Base-by-base conservation (phyloP, 306 rosid genomes). In the Elaeagnus macrophylla region DNA sequence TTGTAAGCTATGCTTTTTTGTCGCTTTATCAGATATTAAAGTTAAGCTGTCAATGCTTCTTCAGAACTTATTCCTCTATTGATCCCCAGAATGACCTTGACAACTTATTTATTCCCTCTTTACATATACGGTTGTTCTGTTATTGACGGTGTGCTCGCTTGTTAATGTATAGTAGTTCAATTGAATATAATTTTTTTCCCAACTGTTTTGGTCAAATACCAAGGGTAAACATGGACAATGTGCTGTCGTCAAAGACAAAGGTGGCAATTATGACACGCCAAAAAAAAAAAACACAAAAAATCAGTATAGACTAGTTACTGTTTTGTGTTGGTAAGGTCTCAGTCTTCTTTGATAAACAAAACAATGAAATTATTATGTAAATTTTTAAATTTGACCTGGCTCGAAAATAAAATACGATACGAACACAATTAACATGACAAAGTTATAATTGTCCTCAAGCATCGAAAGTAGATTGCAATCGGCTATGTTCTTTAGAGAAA, bases 401-500 rank as follows among this genome's bases (percentile, higher is more conserved):
- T 25, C 32, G 32, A 25, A 25, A 25, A 25, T 25, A 25, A 25
- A 25, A 25, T 25, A 25, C 32, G 32, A 25, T 5, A 25, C 32
- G 4, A 25, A 25, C 3, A 25, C 32, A 25, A 3, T 25, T 1
- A 25, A 25, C 32, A 25, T 25, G 32, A 25, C 4, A 25, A 25
- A 25, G 91, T 86, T 37, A 76, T 67, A 69, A 60, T 68, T 70
- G 84, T 79, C 77, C 65, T 71, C 69, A 66, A 32, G 40, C 55
- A 53, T 58, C 39, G 64, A 68, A 68, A 63, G 56, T 61, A 79
- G 94, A 90, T 83, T 90, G 90, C 61, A 62, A 67, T 66, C 50
- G 58, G 74, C 36, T 62, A 63, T 68, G 62, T 61, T 69, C 89
- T 72, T 76, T 72, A 13, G 67, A 48, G 71, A 67, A 80, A 82